A percentile compares a stretch with the other conserved stretches of the same genome.
phyloP scores from a whole-genome alignment of 352 stramenopile species.

The Pythium vanterpoolii region DNA sequence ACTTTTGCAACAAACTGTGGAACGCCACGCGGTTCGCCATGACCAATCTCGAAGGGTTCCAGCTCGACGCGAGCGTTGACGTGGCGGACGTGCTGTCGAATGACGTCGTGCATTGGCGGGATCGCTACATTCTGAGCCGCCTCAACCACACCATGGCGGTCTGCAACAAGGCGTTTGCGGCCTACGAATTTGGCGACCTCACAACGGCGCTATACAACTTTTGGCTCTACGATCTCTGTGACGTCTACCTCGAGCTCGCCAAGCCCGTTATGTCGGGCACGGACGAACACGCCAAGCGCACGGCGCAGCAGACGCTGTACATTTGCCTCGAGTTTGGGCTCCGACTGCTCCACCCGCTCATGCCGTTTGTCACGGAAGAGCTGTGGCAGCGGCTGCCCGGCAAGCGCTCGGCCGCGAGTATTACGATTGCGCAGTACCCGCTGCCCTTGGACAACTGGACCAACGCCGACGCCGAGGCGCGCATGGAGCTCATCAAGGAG shows the following conservation, averaged over 20 bases:
- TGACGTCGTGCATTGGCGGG: slow-evolving; percentile 53
- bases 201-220: slow-evolving; percentile 96
- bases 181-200: slow-evolving; percentile 96
- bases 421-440: slow-evolving; percentile 82
- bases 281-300: slow-evolving; percentile 64
- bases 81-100: slow-evolving; percentile 64
- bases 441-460: slow-evolving; percentile 75
- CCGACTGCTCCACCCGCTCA: slow-evolving; percentile 96
- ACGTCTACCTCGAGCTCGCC: slow-evolving; percentile 99
- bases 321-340: slow-evolving; percentile 80
- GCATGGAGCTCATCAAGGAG: slow-evolving; percentile 93
- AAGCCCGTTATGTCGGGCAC: slow-evolving; percentile 95
- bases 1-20: slow-evolving; percentile 99
- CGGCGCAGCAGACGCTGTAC: slow-evolving; percentile 83
- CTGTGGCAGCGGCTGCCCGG: slow-evolving; percentile 85
- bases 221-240: slow-evolving; percentile 98
- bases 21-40: slow-evolving; percentile 98
- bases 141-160: slow-evolving; percentile 71
- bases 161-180: slow-evolving; percentile 83
- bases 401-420: slow-evolving; percentile 60
- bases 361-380: slow-evolving; percentile 98
- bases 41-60: slow-evolving; percentile 91
- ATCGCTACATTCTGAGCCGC: slow-evolving; percentile 85
- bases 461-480: slow-evolving; percentile 85
- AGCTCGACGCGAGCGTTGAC: slow-evolving; percentile 46